These are phyloP conservation scores for Ophiostoma sp. DNA, from an alignment of 2,329 filamentous ascomycete genomes.

Conservation along the genomic window DNA sequence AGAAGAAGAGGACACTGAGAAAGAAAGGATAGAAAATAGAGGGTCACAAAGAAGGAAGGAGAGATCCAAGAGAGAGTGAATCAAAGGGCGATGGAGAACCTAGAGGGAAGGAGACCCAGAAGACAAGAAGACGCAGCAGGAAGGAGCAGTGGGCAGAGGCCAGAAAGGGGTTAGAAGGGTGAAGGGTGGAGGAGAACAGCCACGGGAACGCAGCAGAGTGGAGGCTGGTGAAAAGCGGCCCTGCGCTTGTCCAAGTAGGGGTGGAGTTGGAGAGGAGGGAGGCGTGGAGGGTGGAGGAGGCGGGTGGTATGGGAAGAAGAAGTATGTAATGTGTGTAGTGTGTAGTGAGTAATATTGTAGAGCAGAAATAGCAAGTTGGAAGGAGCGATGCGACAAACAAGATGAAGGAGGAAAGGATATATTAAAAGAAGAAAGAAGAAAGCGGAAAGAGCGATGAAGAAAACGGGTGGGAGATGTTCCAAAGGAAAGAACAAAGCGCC, in stretches of 20 bases:
- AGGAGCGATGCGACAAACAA: neutral
- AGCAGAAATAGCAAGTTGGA: neutral
- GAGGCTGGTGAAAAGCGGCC: slow-evolving; percentile 13
- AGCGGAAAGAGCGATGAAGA: neutral
- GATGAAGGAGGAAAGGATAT: neutral
- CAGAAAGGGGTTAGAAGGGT: slow-evolving; percentile 15
- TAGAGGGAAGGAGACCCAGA: neutral
- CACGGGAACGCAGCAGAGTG: neutral
- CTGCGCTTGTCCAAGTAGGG: slow-evolving; percentile 3
- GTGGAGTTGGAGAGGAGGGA: slow-evolving; percentile 11
- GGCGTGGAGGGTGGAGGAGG: neutral
- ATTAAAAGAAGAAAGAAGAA: neutral
- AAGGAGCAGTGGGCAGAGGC: slow-evolving; percentile 1
- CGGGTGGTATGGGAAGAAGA: slow-evolving; percentile 1
- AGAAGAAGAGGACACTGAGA: neutral
- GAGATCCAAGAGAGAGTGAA: neutral
- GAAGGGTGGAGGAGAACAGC: neutral
- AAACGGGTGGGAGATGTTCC: neutral
- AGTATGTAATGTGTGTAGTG: neutral
- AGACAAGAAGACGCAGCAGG: neutral
- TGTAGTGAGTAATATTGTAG: too few relatives aligned
- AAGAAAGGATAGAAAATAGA: neutral
- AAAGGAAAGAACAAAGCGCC: neutral
- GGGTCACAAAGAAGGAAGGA: neutral
- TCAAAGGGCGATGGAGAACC: neutral